Evolutionary conservation across 2,329 filamentous ascomycete genomes (phyloP), one percentile per base, ranked within the genome.

Genomic region (Fusarium concolor): DNA sequence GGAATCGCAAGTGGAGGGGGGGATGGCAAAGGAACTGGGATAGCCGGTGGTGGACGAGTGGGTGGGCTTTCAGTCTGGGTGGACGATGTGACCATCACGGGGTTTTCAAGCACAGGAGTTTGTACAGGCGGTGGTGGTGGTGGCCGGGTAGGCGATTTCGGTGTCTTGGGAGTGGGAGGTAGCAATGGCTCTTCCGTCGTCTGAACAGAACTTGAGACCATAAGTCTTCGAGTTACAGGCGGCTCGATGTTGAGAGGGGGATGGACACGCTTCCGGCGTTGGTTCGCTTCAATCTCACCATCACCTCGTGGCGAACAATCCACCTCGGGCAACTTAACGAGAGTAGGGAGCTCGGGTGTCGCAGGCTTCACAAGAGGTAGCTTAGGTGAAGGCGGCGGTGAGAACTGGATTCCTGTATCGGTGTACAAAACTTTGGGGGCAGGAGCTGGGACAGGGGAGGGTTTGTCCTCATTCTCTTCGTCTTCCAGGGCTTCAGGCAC

Each of bases 321-420:
- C 4, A 78, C 44, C 10, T 85, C 82, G 11, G 76, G 74, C 4
- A 79, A 76, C 64, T 77, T 81, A 46, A 83, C 81, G 18, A 76
- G 74, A 60, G 74, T 18, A 37, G 64, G 49, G 6, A 82, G 82
- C 57, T 87, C 84, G 3, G 82, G 79, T 2, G 79, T 81, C 17
- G 80, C 71, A 17, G 81, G 76, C 68, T 83, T 81, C 47, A 69
- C 70, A 1, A 83, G 77, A 11, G 75, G 63, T 7, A 84, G 56
- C 71, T 83, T 84, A 2, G 93, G 93, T 3, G 93, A 96, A 5
- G 90, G 85, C 3, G 93, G 93, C 44, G 93, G 94, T 33, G 93
- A 96, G 74, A 87, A 96, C 77, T 97, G 94, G 84, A 93, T 85
- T 9, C 90, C 92, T 24, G 86, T 87, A 74, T 96, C 92, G 38